Evolutionary conservation across 768 basidiomycete species (phyloP).

Genomic region (Pisolithus marmoratus): DNA sequence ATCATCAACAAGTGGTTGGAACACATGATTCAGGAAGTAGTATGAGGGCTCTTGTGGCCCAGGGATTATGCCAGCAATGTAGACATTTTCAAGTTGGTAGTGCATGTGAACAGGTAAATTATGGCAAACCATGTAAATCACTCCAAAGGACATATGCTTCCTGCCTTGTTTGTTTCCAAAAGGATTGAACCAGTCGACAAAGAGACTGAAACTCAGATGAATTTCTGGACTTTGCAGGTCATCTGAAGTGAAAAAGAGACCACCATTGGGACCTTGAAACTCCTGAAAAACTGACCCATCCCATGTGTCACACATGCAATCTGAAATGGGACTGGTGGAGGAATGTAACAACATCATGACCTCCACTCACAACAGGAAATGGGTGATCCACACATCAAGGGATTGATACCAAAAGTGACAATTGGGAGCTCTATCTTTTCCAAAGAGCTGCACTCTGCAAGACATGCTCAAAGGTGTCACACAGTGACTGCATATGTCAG

Average conservation of each 20-base stretch:
- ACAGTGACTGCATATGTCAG: conserved; percentile 16
- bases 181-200: conserved; percentile 35
- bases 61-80: conserved; percentile 17
- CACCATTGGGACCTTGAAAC: conserved; percentile 24
- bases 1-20: conserved; percentile 34
- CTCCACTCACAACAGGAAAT: conserved; percentile 20
- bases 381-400: conserved; percentile 21
- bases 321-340: background rate
- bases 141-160: conserved; percentile 17
- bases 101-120: conserved; percentile 22
- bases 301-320: conserved; percentile 19
- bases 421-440: background rate
- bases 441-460: conserved; percentile 4
- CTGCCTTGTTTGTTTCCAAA: conserved; percentile 29
- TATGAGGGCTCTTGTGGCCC: conserved; percentile 21
- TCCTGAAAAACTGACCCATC: conserved; percentile 17
- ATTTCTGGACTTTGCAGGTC: conserved; percentile 9
- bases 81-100: conserved; percentile 33
- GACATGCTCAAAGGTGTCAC: conserved; percentile 6
- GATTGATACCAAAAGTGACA: conserved; percentile 22
- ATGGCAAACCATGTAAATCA: conserved; percentile 30
- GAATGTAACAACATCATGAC: conserved; percentile 5
- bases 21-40: conserved; percentile 31
- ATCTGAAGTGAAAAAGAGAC: conserved; percentile 13
- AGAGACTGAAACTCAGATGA: conserved; percentile 24